Evolutionary conservation across 2,329 filamentous ascomycete genomes (phyloP).

Genomic region (Alternaria solani): DNA sequence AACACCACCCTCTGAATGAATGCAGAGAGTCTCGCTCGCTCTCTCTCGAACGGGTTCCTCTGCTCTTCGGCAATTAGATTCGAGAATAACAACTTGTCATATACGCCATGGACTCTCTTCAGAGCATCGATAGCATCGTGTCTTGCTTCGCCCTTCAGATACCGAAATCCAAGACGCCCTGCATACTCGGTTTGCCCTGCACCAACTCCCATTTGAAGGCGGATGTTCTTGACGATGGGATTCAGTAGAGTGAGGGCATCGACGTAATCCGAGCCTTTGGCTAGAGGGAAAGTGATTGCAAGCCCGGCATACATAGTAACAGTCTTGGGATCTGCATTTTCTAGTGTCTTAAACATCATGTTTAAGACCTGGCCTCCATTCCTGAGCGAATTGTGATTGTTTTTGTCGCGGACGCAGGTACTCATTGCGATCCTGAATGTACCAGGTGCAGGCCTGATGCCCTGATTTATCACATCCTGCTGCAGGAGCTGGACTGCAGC

Average conservation of each 20-base stretch:
- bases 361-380: slow-evolving; percentile 72
- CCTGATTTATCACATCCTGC: slow-evolving; percentile 39
- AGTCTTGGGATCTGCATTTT: slow-evolving; percentile 42
- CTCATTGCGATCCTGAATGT: slow-evolving; percentile 77
- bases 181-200: slow-evolving; percentile 9
- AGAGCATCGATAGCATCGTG: slow-evolving; percentile 39
- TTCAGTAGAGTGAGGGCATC: slow-evolving; percentile 39
- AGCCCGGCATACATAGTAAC: slow-evolving; percentile 44
- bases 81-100: slow-evolving; percentile 41
- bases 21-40: slow-evolving; percentile 35
- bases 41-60: slow-evolving; percentile 37
- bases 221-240: slow-evolving; percentile 37
- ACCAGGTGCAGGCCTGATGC: slow-evolving; percentile 47
- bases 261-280: slow-evolving; percentile 40
- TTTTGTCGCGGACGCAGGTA: slow-evolving; percentile 77
- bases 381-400: slow-evolving; percentile 73
- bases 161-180: slow-evolving; percentile 16
- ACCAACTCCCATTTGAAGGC: slow-evolving; percentile 43
- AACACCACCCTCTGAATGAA: slow-evolving; percentile 36
- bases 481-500: slow-evolving; percentile 67
- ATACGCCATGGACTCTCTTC: slow-evolving; percentile 39
- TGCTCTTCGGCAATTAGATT: slow-evolving; percentile 42
- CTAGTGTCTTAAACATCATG: slow-evolving; percentile 37
- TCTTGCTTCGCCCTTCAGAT: slow-evolving; percentile 28
- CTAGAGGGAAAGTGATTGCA: slow-evolving; percentile 36